Conservation (phyloP, 2,329 filamentous ascomycete species). For the Alternaria infectoria region DNA sequence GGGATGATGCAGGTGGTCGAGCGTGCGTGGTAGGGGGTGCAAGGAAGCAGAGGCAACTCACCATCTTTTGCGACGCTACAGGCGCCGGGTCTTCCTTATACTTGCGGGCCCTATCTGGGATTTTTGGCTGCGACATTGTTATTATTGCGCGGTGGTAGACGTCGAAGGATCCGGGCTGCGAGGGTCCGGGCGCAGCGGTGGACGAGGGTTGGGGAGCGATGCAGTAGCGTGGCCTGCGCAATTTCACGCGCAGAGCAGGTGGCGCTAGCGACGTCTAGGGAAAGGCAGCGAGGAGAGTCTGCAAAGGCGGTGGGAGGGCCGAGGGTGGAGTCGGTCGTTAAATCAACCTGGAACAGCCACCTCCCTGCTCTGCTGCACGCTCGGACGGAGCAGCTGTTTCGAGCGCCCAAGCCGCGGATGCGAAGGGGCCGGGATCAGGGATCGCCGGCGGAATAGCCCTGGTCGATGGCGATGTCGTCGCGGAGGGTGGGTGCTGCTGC, state of each 20-base stretch:
- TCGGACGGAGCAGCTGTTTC: constrained; percentile 37
- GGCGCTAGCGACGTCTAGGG: constrained; percentile 18
- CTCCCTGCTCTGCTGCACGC: constrained; percentile 39
- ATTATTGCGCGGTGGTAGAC: constrained; percentile 44
- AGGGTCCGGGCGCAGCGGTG: constrained; percentile 38
- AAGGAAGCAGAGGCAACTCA: constrained; percentile 51
- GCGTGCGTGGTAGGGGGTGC: constrained; percentile 21
- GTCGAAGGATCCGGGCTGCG: constrained; percentile 41
- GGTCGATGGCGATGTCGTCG: not conserved
- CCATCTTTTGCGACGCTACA: constrained; percentile 52
- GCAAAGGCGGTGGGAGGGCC: constrained; percentile 27
- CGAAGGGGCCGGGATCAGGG: constrained; percentile 35
- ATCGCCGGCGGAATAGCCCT: constrained; percentile 23
- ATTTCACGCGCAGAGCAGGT: constrained; percentile 39
- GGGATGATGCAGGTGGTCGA: constrained; percentile 12
- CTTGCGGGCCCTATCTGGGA: constrained; percentile 50
- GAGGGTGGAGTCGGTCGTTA: constrained; percentile 42
- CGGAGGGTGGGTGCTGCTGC: not conserved
- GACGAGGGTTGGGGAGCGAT: constrained; percentile 37
- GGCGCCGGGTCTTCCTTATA: constrained; percentile 55
- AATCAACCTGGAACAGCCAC: constrained; percentile 49
- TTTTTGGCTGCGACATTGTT: constrained; percentile 51
- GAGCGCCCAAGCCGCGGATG: constrained; percentile 36
- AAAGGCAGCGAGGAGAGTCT: constrained; percentile 13
- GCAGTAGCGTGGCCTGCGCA: constrained; percentile 49